Conservation (phyloP, 306 rosid species). For the Castanea mollissima region DNA sequence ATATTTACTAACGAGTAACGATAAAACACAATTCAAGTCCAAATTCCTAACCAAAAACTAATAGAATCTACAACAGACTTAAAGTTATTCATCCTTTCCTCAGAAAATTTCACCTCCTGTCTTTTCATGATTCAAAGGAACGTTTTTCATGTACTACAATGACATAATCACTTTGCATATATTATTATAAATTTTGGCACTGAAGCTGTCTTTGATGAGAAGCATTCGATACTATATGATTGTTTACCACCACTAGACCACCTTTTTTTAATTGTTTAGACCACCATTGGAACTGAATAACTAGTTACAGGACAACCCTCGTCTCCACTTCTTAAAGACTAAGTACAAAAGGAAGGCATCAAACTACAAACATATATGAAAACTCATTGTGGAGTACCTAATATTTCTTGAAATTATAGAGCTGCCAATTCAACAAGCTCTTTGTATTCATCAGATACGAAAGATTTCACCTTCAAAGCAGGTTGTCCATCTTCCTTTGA, state of each 20-base stretch:
- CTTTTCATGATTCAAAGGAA: not conserved
- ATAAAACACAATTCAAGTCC: too few species aligned
- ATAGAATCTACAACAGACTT: too few species aligned
- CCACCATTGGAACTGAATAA: not conserved
- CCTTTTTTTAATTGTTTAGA: too few species aligned
- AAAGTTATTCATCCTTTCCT: too few species aligned
- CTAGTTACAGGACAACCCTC: not conserved
- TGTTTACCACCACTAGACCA: not conserved
- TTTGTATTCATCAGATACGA: slow-evolving; percentile 51
- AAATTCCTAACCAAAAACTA: too few species aligned
- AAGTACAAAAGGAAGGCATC: not conserved
- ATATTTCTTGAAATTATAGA: not conserved
- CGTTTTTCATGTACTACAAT: not conserved
- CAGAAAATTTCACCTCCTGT: too few species aligned
- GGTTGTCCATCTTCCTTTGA: slow-evolving; percentile 48
- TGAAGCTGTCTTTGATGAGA: not conserved
- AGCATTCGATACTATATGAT: not conserved
- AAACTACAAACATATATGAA: not conserved
- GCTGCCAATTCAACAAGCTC: slow-evolving; percentile 69
- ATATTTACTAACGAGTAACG: too few species aligned
- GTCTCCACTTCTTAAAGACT: not conserved
- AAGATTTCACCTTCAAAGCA: slow-evolving; percentile 61
- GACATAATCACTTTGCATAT: not conserved
- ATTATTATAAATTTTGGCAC: not conserved
- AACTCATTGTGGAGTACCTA: not conserved